Base-by-base conservation (phyloP, 305 asterid species). In the Solanum hybrid region DNA sequence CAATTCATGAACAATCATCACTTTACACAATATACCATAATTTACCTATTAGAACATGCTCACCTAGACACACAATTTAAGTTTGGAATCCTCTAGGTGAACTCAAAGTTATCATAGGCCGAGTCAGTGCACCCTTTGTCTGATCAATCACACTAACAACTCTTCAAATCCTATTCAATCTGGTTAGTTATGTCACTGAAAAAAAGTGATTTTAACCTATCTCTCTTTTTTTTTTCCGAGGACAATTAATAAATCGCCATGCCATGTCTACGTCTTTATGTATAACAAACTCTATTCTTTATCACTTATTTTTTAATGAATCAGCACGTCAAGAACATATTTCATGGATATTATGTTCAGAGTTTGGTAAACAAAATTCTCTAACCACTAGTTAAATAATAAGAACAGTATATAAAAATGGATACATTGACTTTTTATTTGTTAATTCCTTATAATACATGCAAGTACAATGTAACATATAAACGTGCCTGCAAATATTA, bases 401-500 rank as follows among this genome's bases (percentile, higher is more conserved):
- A 11, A 1, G 39, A 22, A 7, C 39, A 42, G 3, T 42, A 29
- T 18, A 83, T 10, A 46, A 18, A 26, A 46, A 13, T 4, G 87
- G 11, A 46, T 8, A 28, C 11, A 42, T 83, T 84, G 84, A 78
- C 84, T 78, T 78, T 78, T 78, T 78, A 24, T 20, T 78, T 35
- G 51, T 78, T 78, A 35, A 78, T 35, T 78, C 84, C 31, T 13
- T 78, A 1, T 78, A 24, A 11, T 35, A 12, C 84, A 77, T 77
- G 28, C 42, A 34, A 77, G 28, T 34, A 12, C 46, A 78, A n/a
- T 22, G 11, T 4, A 78, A 84, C 75, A 29, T 51, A 51, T 20
- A 84, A 84, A 84, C 87, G 87, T 84, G 87, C 87, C 40, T 1
- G 4, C 87, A 84, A 5, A 84, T 84, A 29, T 84, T 83, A 2